Base-by-base conservation (phyloP, 371 early-diverging fungal genomes). In the Mortierella sp. region DNA sequence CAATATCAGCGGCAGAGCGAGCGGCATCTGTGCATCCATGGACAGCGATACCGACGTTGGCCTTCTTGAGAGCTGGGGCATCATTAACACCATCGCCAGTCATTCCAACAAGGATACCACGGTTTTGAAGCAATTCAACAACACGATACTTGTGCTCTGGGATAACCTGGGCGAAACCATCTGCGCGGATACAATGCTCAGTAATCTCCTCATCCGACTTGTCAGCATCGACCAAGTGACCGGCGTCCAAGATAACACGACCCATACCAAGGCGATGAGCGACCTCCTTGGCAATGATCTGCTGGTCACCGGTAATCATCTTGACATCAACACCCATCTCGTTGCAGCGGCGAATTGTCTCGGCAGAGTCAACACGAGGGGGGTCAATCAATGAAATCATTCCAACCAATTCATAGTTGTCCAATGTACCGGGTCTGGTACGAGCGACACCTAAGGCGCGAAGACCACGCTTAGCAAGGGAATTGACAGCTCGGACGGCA, bases 81-180 rank as follows among this genome's bases (percentile, higher is more conserved):
- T 97, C 97, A 75, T 96, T 97, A 49, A 95, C 95, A 78, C 96
- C 96, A 84, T 96, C 96, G 37, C 88, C 88, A 15, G 96, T 96
- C 95, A 96, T 96, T 64, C 91, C 94, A n/a, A 96, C 97, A 19
- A 93, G 82, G 55, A 89, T 80, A n/a, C 89, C 90, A 51, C 84
- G 84, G 60, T 86, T 84, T 83, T 96, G 93, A 32, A 97, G 85
- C 31, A 96, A 86, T 77, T 93, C 92, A 2, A 99, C 96, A 28
- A 99, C 94, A 72, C 93, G 92, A 82, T 94, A 91, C 85, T 98
- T 98, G 90, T 97, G 96, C 85, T 98, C 98, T 29, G 98, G 97
- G 80, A 92, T 93, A 47, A 96, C 97, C 85, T 96, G 96, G 28
- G 97, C 97, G 83, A 98, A 97, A 40, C 97, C 97, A 83, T 97